Evolutionary conservation across 2,329 filamentous ascomycete genomes (phyloP).

Genomic region (Scytalidium sp.): DNA sequence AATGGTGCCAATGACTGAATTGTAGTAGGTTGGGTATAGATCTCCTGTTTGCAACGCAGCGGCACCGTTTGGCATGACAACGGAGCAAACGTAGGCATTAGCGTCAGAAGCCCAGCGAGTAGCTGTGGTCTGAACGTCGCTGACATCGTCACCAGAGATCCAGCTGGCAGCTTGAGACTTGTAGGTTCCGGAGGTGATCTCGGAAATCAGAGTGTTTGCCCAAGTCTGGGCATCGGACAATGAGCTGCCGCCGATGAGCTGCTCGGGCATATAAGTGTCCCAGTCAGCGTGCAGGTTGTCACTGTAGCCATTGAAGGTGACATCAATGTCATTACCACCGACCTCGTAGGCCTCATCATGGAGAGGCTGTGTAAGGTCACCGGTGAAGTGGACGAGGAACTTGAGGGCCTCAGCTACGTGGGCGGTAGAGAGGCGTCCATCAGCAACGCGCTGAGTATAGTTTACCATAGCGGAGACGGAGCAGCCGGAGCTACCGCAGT

Average conservation of each 20-base stretch:
- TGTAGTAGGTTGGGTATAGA: conserved; percentile 60
- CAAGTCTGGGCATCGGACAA: conserved; percentile 49
- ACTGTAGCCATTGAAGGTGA: conserved; percentile 54
- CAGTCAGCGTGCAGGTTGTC: conserved; percentile 60
- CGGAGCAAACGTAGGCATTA: conserved; percentile 58
- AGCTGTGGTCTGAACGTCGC: conserved; percentile 28
- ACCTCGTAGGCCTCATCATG: conserved; percentile 62
- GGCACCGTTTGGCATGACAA: conserved; percentile 60
- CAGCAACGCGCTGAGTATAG: conserved; percentile 16
- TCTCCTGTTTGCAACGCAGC: conserved; percentile 54
- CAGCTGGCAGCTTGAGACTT: conserved; percentile 11
- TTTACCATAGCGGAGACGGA: conserved; percentile 43
- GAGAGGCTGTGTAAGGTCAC: conserved; percentile 67
- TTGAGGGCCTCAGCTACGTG: conserved; percentile 11
- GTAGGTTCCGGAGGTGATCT: conserved; percentile 57
- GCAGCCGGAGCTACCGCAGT: conserved; percentile 59
- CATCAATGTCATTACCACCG: conserved; percentile 67
- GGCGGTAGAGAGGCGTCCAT: conserved; percentile 12
- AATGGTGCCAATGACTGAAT: conserved; percentile 57
- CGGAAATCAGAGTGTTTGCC: conserved; percentile 51
- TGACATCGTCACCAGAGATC: conserved; percentile 14
- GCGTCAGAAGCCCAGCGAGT: conserved; percentile 63
- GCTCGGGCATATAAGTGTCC: conserved; percentile 65
- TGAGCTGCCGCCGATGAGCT: conserved; percentile 53
- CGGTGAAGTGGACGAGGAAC: conserved; percentile 28